A percentile compares a stretch with the other conserved stretches of the same genome.
These are phyloP conservation scores for Penicillium dipodomyicola DNA, from an alignment of 495 filamentous ascomycete genomes.

Conservation along the genomic window DNA sequence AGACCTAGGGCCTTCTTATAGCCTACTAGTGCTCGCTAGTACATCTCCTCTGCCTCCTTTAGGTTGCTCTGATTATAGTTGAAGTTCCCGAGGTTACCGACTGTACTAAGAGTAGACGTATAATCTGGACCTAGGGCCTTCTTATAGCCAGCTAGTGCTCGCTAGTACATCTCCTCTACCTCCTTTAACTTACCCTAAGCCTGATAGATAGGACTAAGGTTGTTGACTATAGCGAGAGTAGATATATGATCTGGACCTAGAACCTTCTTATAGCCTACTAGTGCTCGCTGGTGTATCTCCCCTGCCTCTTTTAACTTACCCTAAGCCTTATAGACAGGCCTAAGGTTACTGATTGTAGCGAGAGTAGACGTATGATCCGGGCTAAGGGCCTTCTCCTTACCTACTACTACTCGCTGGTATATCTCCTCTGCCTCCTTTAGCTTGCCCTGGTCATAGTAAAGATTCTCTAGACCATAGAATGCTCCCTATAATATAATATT, in stretches of 20 bases:
- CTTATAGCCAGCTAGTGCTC: slow-evolving; percentile 29
- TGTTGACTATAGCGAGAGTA: slow-evolving; percentile 36
- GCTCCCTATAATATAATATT: slow-evolving; percentile 15
- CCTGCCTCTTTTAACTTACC: no score
- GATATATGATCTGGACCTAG: slow-evolving; percentile 28
- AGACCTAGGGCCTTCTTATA: no score
- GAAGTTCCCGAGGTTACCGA: slow-evolving; percentile 37
- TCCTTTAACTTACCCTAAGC: slow-evolving; percentile 34
- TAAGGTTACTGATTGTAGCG: no score
- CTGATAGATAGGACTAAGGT: slow-evolving; percentile 28
- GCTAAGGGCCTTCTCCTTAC: no score
- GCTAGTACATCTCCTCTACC: slow-evolving; percentile 33
- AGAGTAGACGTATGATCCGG: no score
- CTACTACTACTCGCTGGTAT: slow-evolving; percentile 31
- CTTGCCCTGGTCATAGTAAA: slow-evolving; percentile 33
- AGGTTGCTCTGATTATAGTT: slow-evolving; percentile 37
- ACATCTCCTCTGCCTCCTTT: slow-evolving; percentile 39
- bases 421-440: slow-evolving; percentile 36
- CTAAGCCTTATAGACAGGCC: no score
- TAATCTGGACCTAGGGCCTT: slow-evolving; percentile 38
- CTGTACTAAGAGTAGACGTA: neutral
- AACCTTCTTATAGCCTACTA: slow-evolving; percentile 35
- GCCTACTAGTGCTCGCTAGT: slow-evolving; percentile 28
- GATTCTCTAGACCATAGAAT: slow-evolving; percentile 18
- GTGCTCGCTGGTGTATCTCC: no score